These are phyloP conservation scores for Phellinidium pouzarii DNA, from an alignment of 1,284 basidiomycete genomes.

Conservation along the genomic window DNA sequence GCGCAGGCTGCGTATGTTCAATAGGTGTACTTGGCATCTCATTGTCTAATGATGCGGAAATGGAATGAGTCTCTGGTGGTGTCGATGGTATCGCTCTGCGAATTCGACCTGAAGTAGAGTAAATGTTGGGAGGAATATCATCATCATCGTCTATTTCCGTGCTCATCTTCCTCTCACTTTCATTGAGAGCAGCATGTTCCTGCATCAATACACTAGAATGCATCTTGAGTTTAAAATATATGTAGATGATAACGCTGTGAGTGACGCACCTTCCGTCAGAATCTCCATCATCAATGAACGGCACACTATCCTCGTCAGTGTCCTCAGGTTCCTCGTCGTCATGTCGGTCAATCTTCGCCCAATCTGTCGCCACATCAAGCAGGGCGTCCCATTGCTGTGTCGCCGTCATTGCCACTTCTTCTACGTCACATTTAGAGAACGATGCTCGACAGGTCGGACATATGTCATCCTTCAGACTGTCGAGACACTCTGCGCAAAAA, in stretches of 20 bases:
- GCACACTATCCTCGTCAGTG: slow-evolving; percentile 36
- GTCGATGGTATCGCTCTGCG: background rate
- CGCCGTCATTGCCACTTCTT: slow-evolving; percentile 37
- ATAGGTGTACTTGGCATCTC: background rate
- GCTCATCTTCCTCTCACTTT: background rate
- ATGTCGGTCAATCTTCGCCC: slow-evolving; percentile 33
- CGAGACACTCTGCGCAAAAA: slow-evolving; percentile 35
- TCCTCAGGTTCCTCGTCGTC: slow-evolving; percentile 24
- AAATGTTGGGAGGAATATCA: background rate
- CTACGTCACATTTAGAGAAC: slow-evolving; percentile 30
- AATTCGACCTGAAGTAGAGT: background rate
- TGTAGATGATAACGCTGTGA: background rate
- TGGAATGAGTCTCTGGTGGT: background rate
- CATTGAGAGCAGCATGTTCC: too few relatives aligned
- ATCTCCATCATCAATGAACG: slow-evolving; percentile 33
- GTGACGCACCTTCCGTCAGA: slow-evolving; percentile 17
- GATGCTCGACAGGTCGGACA: slow-evolving; percentile 38
- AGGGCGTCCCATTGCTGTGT: slow-evolving; percentile 43
- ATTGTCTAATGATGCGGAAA: background rate
- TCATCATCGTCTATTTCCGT: background rate
- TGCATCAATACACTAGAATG: background rate
- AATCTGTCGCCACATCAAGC: slow-evolving; percentile 35
- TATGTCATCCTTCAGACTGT: slow-evolving; percentile 24
- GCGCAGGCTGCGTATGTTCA: slow-evolving; percentile 10
- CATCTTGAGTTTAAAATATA: background rate